Evolutionary conservation across 495 filamentous ascomycete species (phyloP).

Genomic region (Neurospora africana): DNA sequence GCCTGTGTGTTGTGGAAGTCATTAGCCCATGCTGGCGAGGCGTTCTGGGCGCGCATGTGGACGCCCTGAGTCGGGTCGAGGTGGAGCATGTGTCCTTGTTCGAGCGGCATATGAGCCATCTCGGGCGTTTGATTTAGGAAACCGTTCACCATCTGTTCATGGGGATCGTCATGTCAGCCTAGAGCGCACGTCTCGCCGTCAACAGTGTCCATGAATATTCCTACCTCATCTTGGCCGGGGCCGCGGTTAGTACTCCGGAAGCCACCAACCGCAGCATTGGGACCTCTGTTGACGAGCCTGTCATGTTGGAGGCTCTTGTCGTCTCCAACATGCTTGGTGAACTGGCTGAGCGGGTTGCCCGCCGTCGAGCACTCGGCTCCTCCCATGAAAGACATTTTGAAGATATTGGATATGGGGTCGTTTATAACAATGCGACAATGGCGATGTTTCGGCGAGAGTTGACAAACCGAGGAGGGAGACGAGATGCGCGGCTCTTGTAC

Average conservation of each 20-base stretch:
- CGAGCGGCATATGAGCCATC: constrained; percentile 35
- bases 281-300: constrained; percentile 62
- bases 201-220: not conserved
- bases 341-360: constrained; percentile 91
- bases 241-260: constrained; percentile 32
- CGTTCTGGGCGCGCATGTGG: constrained; percentile 27
- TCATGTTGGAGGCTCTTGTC: constrained; percentile 92
- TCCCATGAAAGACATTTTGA: constrained; percentile 79
- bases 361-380: constrained; percentile 96
- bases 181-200: not conserved
- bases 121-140: constrained; percentile 64
- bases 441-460: not conserved
- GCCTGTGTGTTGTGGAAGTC: constrained; percentile 52
- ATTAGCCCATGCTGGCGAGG: constrained; percentile 47
- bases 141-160: constrained; percentile 73
- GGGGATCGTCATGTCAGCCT: not conserved
- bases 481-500: not conserved
- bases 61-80: constrained; percentile 36
- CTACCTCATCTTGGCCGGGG: constrained; percentile 38
- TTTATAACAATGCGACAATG: not conserved
- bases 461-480: not conserved
- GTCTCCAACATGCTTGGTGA: constrained; percentile 87
- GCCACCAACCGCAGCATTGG: constrained; percentile 32
- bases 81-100: constrained; percentile 27
- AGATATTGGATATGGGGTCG: not conserved